These are phyloP conservation scores for Trichophyton mentagrophytes DNA, from an alignment of 2,329 filamentous ascomycete species.

Conservation along the genomic window DNA sequence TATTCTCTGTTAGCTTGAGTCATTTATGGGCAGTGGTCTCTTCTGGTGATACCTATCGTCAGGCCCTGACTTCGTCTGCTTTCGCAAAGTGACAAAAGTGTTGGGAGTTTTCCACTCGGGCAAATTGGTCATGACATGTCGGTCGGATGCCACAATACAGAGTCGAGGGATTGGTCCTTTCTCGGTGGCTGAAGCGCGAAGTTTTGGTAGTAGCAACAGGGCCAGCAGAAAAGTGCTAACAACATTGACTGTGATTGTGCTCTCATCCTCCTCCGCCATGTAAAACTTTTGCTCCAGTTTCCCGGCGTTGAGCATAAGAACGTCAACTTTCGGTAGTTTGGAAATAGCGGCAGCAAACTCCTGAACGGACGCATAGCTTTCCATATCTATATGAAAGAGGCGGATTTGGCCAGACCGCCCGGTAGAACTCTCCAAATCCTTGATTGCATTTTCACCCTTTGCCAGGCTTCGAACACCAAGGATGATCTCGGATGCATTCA, in stretches of 20 bases:
- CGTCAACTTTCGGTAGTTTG: conserved; percentile 21
- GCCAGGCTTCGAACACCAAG: conserved; percentile 25
- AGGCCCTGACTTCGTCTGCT: background rate
- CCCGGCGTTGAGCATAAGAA: conserved; percentile 29
- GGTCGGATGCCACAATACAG: background rate
- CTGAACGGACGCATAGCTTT: conserved; percentile 19
- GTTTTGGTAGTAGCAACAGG: conserved; percentile 21
- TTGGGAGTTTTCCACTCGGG: background rate
- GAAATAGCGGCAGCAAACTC: conserved; percentile 20
- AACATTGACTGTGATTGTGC: conserved; percentile 30
- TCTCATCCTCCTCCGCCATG: conserved; percentile 26
- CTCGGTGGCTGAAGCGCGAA: conserved; percentile 19
- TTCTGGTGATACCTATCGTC: background rate
- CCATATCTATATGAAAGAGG: conserved; percentile 22
- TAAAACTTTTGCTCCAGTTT: conserved; percentile 19
- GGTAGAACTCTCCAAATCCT: conserved; percentile 21
- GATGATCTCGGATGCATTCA: conserved; percentile 25
- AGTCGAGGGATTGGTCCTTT: background rate
- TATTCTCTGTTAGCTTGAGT: background rate
- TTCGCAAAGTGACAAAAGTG: background rate
- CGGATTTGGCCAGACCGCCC: conserved; percentile 12
- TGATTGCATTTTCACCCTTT: conserved; percentile 28
- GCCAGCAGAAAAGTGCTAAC: conserved; percentile 28
- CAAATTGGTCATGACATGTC: background rate
- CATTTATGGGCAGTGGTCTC: background rate